Evolutionary conservation across 2,329 filamentous ascomycete species (phyloP), one percentile per base, ranked within the genome.

Genomic region (Metarhizium rileyi): DNA sequence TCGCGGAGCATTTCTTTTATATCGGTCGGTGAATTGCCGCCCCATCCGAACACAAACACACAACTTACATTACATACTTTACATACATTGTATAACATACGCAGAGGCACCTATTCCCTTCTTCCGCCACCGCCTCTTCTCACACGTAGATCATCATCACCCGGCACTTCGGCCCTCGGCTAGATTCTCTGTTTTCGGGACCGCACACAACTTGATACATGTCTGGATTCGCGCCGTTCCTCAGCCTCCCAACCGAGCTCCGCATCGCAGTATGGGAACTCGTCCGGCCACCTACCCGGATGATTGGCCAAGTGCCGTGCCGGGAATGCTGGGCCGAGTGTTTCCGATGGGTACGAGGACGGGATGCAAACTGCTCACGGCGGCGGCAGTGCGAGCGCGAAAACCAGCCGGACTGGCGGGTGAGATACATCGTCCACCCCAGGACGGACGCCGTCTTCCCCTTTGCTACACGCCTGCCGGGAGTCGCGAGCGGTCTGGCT

Each of bases 331-430:
- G 44, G 36, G 14, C 48, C 10, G 18, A 22, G 44, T 49, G 28
- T 38, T 23, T 40, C 16, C 26, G 33, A 26, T 43, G 46, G 35
- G 20, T 27, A 25, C 10, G 28, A 27, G 14, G 46, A 25, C 25
- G n/a, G n/a, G 25, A 40, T 30, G 14, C 49, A 42, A 41, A 40
- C 45, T 40, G 35, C 38, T 25, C 36, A 22, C n/a, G 30, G 12
- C 48, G 44, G n/a, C 26, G 42, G 22, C 28, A 28, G n/a, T 51
- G 47, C 26, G 50, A 47, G 44, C 14, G 38, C 25, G 23, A 4
- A 67, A 66, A 44, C 18, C 50, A 50, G 16, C 38, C 46, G 2
- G 44, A 53, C 23, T 55, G 49, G 48, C 26, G 48, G 1, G 42
- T 53, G 27, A 33, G 51, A 35, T 53, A 53, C 28, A 45, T 53